These are phyloP conservation scores for Tulasnella sp. DNA, from an alignment of 768 basidiomycete species.

Conservation along the genomic window DNA sequence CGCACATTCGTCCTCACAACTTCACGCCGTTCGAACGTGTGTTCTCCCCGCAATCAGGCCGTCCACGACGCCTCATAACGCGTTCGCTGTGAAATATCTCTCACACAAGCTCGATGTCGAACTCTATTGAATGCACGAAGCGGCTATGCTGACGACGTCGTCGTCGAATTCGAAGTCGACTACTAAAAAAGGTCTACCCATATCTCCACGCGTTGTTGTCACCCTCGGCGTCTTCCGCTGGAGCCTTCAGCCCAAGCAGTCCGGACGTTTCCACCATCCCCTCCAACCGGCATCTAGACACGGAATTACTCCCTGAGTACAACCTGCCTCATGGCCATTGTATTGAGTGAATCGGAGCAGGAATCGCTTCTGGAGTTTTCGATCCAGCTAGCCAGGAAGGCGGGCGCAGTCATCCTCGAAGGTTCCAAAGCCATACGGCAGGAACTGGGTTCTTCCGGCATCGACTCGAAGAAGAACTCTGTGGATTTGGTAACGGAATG, in stretches of 20 bases:
- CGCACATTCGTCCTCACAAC: not conserved
- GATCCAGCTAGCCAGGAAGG: slow-evolving; percentile 54
- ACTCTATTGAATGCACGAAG: not conserved
- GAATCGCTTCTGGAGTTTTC: slow-evolving; percentile 57
- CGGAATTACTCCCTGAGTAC: not conserved
- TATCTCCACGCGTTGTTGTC: not conserved
- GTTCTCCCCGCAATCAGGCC: not conserved
- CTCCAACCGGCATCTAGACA: not conserved
- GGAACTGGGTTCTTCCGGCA: slow-evolving; percentile 27
- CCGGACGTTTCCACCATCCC: not conserved
- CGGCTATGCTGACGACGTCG: not conserved
- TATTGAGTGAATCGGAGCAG: slow-evolving; percentile 35
- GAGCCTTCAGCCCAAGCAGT: not conserved
- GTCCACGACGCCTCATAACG: not conserved
- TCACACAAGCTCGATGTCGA: not conserved
- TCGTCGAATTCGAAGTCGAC: not conserved
- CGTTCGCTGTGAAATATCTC: not conserved
- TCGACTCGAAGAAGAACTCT: slow-evolving; percentile 83
- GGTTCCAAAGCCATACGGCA: slow-evolving; percentile 62
- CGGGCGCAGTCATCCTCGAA: slow-evolving; percentile 64
- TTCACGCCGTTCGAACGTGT: not conserved
- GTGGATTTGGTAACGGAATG: slow-evolving; percentile 94
- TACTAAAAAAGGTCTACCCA: not conserved
- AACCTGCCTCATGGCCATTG: slow-evolving; percentile 3
- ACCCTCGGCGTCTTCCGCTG: not conserved